phyloP scores from a whole-genome alignment of 163 green algal genomes.

The Chlorella variabilis region DNA sequence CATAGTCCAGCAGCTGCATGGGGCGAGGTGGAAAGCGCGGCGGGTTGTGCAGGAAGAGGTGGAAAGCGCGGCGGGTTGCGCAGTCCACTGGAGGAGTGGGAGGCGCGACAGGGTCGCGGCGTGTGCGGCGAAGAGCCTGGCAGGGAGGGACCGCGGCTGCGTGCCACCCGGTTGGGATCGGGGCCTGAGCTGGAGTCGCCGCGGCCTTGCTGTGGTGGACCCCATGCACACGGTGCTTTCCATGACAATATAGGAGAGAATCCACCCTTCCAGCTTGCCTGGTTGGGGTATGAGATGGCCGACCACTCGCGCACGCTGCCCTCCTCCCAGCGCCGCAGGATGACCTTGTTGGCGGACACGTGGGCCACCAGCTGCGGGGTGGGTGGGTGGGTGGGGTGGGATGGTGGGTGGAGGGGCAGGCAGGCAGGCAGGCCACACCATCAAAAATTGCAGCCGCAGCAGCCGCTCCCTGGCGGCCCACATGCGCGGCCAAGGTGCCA shows the following conservation, averaged over 20 bases:
- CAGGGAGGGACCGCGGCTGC: too few relatives aligned
- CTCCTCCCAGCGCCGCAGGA: conserved; percentile 75
- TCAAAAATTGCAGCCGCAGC: too few relatives aligned
- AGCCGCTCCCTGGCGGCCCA: too few relatives aligned
- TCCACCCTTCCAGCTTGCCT: too few relatives aligned
- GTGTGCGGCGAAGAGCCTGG: neutral
- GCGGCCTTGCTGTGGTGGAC: too few relatives aligned
- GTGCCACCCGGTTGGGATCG: too few relatives aligned
- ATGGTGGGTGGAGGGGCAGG: neutral
- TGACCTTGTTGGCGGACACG: conserved; percentile 66
- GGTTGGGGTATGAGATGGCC: conserved; percentile 63
- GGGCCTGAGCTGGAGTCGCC: too few relatives aligned
- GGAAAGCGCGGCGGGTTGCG: neutral
- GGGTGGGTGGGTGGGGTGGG: neutral
- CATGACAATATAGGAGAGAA: too few relatives aligned
- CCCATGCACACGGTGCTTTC: too few relatives aligned
- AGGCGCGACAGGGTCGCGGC: neutral
- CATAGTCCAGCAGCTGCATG: conserved; percentile 49
- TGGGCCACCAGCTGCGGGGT: conserved; percentile 63
- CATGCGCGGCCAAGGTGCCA: too few relatives aligned
- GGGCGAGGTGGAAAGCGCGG: neutral
- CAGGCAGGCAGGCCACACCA: neutral
- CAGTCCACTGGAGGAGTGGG: too few relatives aligned
- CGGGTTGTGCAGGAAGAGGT: neutral
- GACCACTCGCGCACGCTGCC: conserved; percentile 64